A percentile compares a stretch with the other conserved stretches of the same genome.
These are phyloP conservation scores for Annona squamosa DNA, from an alignment of 164 flowering plant genomes.

Conservation along the genomic window DNA sequence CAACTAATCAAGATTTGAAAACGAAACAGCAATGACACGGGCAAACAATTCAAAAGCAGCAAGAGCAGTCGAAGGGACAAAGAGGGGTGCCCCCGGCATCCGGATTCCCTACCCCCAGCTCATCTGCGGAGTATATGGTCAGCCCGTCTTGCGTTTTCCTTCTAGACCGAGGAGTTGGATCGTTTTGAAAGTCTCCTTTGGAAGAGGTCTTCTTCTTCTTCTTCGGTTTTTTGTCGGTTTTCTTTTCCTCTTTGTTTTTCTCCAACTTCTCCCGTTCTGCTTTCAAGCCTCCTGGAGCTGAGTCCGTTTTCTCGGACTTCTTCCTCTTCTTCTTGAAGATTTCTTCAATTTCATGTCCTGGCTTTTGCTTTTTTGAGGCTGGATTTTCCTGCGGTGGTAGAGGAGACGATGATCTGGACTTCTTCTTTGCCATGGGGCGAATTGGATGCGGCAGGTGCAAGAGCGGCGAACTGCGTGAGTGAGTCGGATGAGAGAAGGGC, in stretches of 20 bases:
- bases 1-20: background rate
- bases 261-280: background rate
- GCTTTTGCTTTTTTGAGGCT: slow-evolving; percentile 15
- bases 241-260: too few relatives aligned
- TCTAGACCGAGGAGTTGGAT: slow-evolving; percentile 26
- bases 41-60: slow-evolving; percentile 42
- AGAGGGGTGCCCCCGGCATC: slow-evolving; percentile 55
- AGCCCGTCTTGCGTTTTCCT: slow-evolving; percentile 47
- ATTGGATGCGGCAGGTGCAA: background rate
- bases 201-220: slow-evolving; percentile 1
- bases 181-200: slow-evolving; percentile 1
- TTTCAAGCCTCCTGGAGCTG: background rate
- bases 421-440: slow-evolving; percentile 1
- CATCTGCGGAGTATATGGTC: slow-evolving; percentile 48
- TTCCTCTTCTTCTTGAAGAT: slow-evolving; percentile 31
- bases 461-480: background rate
- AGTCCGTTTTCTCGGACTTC: slow-evolving; percentile 2
- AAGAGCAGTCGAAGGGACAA: slow-evolving; percentile 68
- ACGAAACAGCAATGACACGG: background rate
- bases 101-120: slow-evolving; percentile 40
- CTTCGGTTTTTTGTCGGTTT: slow-evolving; percentile 5
- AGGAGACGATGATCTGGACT: background rate
- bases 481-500: too few relatives aligned
- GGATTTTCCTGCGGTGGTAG: background rate
- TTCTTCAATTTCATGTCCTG: slow-evolving; percentile 46